phyloP scores from a whole-genome alignment of 2,329 filamentous ascomycete species.

The Fusarium aywerte region DNA sequence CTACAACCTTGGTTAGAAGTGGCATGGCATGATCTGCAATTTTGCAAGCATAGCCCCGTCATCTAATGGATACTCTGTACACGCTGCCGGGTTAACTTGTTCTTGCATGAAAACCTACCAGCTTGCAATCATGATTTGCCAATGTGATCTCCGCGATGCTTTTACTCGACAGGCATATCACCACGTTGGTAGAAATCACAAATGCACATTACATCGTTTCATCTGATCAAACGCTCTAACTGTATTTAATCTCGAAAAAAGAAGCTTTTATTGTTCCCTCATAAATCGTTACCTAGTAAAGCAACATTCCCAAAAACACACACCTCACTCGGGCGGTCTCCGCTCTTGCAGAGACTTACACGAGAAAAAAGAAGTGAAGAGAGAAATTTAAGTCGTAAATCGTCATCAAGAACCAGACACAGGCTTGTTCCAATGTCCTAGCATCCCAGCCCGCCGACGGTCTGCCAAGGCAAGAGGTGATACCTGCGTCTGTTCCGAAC shows the following conservation, averaged over 20 bases:
- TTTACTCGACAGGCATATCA: not conserved
- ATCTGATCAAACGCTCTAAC: constrained; percentile 40
- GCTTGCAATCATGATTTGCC: not conserved
- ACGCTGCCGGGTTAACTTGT: not conserved
- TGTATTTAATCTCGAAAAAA: constrained; percentile 44
- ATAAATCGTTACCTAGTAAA: constrained; percentile 55
- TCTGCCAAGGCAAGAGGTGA: constrained; percentile 29
- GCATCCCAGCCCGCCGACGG: constrained; percentile 35
- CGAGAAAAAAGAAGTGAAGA: constrained; percentile 42
- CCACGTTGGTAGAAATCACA: not conserved
- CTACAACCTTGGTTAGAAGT: not conserved
- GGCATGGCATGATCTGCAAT: constrained; percentile 3
- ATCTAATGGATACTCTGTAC: not conserved
- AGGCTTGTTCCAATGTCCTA: constrained; percentile 42
- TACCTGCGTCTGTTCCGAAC: constrained; percentile 43
- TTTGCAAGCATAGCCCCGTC: not conserved
- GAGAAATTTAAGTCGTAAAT: constrained; percentile 50
- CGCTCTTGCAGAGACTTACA: constrained; percentile 26
- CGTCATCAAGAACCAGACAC: constrained; percentile 39
- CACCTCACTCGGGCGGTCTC: constrained; percentile 49
- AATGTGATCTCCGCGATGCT: not conserved
- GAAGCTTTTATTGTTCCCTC: constrained; percentile 55
- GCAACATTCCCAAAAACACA: constrained; percentile 51
- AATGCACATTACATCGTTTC: constrained; percentile 11
- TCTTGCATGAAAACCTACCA: not conserved